A percentile compares a stretch with the other conserved stretches of the same genome.
These are phyloP conservation scores for Botrytis tulipae DNA, from an alignment of 2,329 filamentous ascomycete genomes.

Conservation along the genomic window DNA sequence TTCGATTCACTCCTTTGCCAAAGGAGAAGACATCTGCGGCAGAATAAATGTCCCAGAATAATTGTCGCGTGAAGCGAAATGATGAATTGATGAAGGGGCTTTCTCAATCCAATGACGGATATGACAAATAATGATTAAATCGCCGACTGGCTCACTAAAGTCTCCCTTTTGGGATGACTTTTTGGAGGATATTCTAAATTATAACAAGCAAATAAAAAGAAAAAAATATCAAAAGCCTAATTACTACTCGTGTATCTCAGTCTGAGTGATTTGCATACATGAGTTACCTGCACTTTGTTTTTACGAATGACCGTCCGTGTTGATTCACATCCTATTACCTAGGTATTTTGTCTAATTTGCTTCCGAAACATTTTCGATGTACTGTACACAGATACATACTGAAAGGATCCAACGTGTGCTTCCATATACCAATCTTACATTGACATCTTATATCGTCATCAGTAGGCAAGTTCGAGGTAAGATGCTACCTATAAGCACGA, in stretches of 20 bases:
- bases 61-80: neutral
- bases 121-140: slow-evolving; percentile 12
- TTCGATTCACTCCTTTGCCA: slow-evolving; percentile 68
- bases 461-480: neutral
- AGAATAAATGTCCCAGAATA: slow-evolving; percentile 29
- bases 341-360: neutral
- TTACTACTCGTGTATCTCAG: neutral
- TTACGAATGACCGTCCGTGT: neutral
- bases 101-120: neutral
- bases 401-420: neutral
- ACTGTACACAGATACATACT: neutral
- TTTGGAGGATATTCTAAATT: neutral
- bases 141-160: neutral
- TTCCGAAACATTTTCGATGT: neutral
- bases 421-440: neutral
- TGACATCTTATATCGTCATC: neutral
- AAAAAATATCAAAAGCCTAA: neutral
- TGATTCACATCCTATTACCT: neutral
- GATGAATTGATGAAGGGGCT: neutral
- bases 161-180: neutral
- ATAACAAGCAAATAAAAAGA: neutral
- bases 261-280: neutral
- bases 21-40: slow-evolving; percentile 47
- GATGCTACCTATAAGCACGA: neutral
- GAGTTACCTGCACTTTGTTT: neutral